Base-by-base conservation (phyloP, 2,329 filamentous ascomycete genomes). In the Alternaria sp. region DNA sequence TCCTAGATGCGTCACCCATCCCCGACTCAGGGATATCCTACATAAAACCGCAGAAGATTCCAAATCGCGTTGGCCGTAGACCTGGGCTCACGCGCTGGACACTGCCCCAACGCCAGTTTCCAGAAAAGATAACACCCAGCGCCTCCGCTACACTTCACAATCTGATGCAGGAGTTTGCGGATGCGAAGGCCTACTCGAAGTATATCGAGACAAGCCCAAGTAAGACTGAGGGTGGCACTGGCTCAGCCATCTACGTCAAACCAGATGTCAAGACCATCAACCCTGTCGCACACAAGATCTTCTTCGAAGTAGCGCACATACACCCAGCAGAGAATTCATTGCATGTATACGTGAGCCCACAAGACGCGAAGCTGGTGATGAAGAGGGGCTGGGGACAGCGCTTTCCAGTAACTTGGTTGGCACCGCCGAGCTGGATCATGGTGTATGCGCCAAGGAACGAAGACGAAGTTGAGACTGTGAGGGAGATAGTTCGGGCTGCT, bases 281-380 rank as follows among this genome's bases (percentile, higher is more conserved):
- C 36, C 71, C 73, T 0, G 59, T 57, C 1, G 71, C 71, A n/a
- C 64, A 69, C 39, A 75, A 71, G 36, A 75, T 75, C 34, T 73
- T 73, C 57, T 75, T 71, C 47, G 74, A 76, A 52, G 49, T 76
- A 1, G 74, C 73, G 18, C 93, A 96, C 75, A 87, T 93, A 12
- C 93, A 96, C 78, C 86, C 88, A 55, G 88, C 85, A 20, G 92
- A 95, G 63, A 86, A 89, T 66, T 91, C 89, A 12, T 82, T 94
- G 82, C 92, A 96, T 78, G 83, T 95, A 75, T 92, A 88, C 54
- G 83, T 95, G 30, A 91, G 94, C 72, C 91, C 91, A 0, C 85
- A 88, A 46, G 93, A 96, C 75, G 91, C 91, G 56, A 87, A 83
- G 67, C 82, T 89, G 51, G 86, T 95, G 3, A 80, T 96, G 26